These are phyloP conservation scores for Glomus cerebriforme DNA, from an alignment of 192 early-diverging fungal genomes.

Conservation along the genomic window DNA sequence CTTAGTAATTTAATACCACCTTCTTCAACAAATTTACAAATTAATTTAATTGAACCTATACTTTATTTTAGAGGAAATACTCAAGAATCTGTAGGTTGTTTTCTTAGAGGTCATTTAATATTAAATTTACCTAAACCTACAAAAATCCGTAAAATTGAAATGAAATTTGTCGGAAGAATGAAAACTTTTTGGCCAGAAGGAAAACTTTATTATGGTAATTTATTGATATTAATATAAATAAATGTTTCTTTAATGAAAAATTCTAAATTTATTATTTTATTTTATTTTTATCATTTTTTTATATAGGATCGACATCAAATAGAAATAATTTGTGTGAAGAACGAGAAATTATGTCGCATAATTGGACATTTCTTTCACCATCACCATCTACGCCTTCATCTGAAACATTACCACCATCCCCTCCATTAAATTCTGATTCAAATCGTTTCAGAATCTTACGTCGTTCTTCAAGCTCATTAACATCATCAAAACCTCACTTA, in stretches of 20 bases:
- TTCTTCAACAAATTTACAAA: not conserved
- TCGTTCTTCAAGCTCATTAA: not conserved
- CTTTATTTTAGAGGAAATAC: conserved; percentile 3
- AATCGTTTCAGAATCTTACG: not conserved
- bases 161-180: not conserved
- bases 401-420: not conserved
- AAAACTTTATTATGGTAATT: not conserved
- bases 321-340: not conserved
- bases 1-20: not conserved
- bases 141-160: conserved; percentile 10
- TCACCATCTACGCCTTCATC: not conserved
- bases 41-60: conserved; percentile 11
- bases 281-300: not conserved
- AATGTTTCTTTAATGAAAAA: not conserved
- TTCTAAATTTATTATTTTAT: too few relatives aligned
- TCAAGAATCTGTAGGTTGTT: conserved; percentile 18
- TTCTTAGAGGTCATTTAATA: conserved; percentile 14
- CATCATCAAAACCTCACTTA: not conserved
- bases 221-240: too few relatives aligned
- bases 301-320: not conserved
- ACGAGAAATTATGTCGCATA: not conserved
- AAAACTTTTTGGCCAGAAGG: not conserved
- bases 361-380: not conserved
- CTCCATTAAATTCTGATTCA: not conserved
- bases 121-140: conserved; percentile 16